phyloP scores from a whole-genome alignment of 73 alveolate genomes.

The Tetrahymena elliotti region DNA sequence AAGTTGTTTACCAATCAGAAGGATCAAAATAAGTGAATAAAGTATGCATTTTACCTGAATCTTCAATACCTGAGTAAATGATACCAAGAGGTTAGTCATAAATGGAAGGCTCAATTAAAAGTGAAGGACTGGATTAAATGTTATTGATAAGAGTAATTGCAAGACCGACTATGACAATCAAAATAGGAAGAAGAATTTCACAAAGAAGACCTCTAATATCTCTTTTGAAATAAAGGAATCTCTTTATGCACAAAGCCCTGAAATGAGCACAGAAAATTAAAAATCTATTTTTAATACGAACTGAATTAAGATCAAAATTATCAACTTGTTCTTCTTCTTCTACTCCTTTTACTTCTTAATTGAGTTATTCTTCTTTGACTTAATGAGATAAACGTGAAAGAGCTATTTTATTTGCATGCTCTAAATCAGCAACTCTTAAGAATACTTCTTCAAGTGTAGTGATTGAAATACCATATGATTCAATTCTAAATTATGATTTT shows the following conservation, averaged over 20 bases:
- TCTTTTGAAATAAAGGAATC: constrained; percentile 35
- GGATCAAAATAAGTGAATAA: neutral
- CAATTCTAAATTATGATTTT: neutral
- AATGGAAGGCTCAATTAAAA: constrained; percentile 6
- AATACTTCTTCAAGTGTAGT: constrained; percentile 95
- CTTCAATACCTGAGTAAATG: neutral
- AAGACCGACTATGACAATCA: constrained; percentile 51
- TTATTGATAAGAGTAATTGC: constrained; percentile 34
- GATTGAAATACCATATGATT: constrained; percentile 64
- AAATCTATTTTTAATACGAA: constrained; percentile 3
- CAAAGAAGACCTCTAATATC: constrained; percentile 45
- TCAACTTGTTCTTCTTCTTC: neutral
- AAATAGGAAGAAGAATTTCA: constrained; percentile 55
- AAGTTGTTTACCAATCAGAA: neutral
- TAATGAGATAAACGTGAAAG: constrained; percentile 36
- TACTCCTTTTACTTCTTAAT: too few relatives aligned
- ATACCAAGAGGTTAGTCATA: neutral
- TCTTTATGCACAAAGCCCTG: constrained; percentile 45
- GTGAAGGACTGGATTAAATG: constrained; percentile 35
- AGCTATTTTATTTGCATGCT: constrained; percentile 31
- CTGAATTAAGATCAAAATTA: neutral
- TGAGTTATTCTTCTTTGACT: constrained; percentile 29
- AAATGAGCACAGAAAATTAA: constrained; percentile 48
- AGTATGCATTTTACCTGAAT: neutral
- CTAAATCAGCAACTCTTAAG: constrained; percentile 61